A percentile compares a stretch with the other conserved stretches of the same genome.
phyloP scores from a whole-genome alignment of 2,329 filamentous ascomycete species.

The Epichloe sylvatica region DNA sequence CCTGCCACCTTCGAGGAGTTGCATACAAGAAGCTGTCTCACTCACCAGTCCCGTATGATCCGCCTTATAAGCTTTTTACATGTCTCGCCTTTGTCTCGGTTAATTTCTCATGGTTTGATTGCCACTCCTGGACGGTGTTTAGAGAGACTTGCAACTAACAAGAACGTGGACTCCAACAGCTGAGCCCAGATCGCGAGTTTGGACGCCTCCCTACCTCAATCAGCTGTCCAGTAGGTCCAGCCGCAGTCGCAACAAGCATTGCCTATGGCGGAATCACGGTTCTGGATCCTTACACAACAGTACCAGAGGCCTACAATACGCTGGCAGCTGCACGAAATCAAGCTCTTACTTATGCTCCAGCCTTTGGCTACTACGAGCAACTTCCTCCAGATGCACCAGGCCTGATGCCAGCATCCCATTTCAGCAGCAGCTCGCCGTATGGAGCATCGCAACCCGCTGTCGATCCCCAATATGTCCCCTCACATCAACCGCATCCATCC shows the following conservation, averaged over 20 bases:
- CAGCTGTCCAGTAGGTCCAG: not conserved
- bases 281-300: not conserved
- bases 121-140: not conserved
- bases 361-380: not conserved
- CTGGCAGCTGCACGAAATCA: not conserved
- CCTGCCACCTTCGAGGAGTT: not conserved
- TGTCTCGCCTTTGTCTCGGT: not conserved
- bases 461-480: not conserved
- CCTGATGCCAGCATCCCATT: not conserved
- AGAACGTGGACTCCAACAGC: not conserved
- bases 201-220: not conserved
- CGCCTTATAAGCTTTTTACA: not conserved
- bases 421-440: not conserved
- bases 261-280: not conserved
- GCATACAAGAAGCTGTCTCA: not conserved
- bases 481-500: not conserved
- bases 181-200: not conserved
- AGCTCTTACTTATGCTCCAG: not conserved
- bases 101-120: not conserved
- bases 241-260: not conserved
- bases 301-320: slow-evolving; percentile 3
- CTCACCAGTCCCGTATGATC: slow-evolving; percentile 2
- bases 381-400: not conserved
- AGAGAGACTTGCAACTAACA: not conserved
- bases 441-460: not conserved